A percentile compares a stretch with the other conserved stretches of the same genome.
Evolutionary conservation across 139 green algal genomes (phyloP).

Genomic region (Chlorella vulgaris): DNA sequence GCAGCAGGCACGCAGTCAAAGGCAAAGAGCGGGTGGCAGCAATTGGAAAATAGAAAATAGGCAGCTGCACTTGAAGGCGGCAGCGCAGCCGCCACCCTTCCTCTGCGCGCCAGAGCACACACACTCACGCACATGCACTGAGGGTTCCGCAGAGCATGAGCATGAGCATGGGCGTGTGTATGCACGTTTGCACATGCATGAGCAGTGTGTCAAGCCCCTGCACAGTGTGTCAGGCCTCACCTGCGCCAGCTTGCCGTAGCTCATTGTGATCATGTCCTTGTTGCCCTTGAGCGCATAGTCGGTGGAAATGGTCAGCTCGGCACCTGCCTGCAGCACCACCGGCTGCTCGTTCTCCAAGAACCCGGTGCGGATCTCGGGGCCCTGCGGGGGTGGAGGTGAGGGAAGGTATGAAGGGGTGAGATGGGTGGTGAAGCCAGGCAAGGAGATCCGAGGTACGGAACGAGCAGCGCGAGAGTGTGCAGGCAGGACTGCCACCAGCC

Average conservation of each 20-base stretch:
- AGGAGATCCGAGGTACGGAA: too few relatives aligned
- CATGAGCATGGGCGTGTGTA: too few relatives aligned
- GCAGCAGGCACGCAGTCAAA: not conserved
- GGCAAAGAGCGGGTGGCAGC: not conserved
- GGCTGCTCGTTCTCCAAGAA: constrained; percentile 90
- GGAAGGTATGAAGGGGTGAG: not conserved
- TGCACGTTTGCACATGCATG: not conserved
- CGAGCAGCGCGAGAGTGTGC: too few relatives aligned
- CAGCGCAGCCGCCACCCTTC: too few relatives aligned
- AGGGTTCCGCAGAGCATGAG: too few relatives aligned
- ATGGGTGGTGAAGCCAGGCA: not conserved
- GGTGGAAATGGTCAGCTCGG: constrained; percentile 93
- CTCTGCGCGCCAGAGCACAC: too few relatives aligned
- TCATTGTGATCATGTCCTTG: constrained; percentile 84
- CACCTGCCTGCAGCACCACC: constrained; percentile 73
- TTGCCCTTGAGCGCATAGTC: constrained; percentile 91
- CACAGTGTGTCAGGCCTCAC: not conserved
- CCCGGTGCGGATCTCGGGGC: constrained; percentile 97
- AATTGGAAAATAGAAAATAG: too few relatives aligned
- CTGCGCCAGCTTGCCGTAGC: constrained; percentile 86
- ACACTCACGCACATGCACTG: too few relatives aligned
- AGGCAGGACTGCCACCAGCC: too few relatives aligned
- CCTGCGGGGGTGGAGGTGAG: constrained; percentile 53
- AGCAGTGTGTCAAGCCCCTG: too few relatives aligned
- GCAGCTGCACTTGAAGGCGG: too few relatives aligned